Evolutionary conservation across 2,329 filamentous ascomycete genomes (phyloP), one percentile per base, ranked within the genome.

Genomic region (Apiospora saccharicola): DNA sequence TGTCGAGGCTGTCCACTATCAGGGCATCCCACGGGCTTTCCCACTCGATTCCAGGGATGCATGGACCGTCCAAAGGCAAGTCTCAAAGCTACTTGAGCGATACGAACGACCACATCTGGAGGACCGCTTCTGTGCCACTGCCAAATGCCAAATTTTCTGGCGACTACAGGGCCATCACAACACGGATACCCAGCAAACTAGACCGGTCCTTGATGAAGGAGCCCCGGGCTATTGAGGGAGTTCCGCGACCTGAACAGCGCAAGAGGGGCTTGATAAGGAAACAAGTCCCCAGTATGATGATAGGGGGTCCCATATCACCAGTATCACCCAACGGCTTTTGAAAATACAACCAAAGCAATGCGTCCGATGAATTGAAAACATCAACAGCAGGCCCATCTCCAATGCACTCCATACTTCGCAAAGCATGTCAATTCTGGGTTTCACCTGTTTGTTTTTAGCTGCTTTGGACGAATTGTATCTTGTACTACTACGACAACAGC

Each of bases 141-240:
- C 88, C 88, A n/a, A 88, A 86, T 75, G 86, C 88, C 70, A 91
- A 89, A 76, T 91, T 92, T 75, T 85, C 88, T 0, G 89, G 89
- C 72, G 89, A 91, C 75, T 92, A 92, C 82, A 86, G 87, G 72
- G 82, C 86, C 44, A 85, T 90, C 19, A 85, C 90, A 71, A 90
- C 90, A 16, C 84, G 90, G 76, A 91, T 94, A 49, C 96, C 96
- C 6, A 91, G 94, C 10, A 95, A 94, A 79, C 88, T 99, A 13
- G 96, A 99, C 78, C 89, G 92, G 4, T 89, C 91, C 19, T 86
- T 98, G 67, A 98, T 98, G 94, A 94, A 94, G 81, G 95, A 98
- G 82, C 95, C 95, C 43, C 90, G 95, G 72, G 91, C 94, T 74
- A 96, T 98, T 51, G 94, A 97, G 81, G 95, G 95, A 47, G 91